A percentile compares a stretch with the other conserved stretches of the same genome.
These are phyloP conservation scores for Euclidium syriacum DNA, from an alignment of 345 rosid species.

Conservation along the genomic window DNA sequence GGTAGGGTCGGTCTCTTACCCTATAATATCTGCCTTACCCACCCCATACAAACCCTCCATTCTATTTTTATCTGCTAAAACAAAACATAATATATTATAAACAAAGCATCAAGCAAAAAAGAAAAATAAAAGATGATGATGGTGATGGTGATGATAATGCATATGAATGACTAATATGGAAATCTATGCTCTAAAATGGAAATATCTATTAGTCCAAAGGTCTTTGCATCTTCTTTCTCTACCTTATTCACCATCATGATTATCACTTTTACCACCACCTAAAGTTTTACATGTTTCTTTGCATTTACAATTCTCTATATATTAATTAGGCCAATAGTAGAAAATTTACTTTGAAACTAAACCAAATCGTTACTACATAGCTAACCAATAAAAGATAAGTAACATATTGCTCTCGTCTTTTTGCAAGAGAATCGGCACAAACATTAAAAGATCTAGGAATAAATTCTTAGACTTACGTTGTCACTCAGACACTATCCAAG, in stretches of 20 bases:
- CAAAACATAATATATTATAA: neutral
- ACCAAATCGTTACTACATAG: too few relatives aligned
- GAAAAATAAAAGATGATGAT: neutral
- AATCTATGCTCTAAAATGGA: conserved; percentile 20
- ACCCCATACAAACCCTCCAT: neutral
- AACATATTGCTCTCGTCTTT: too few relatives aligned
- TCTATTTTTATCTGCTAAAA: neutral
- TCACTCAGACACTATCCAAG: too few relatives aligned
- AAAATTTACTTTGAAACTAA: too few relatives aligned
- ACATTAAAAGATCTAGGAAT: too few relatives aligned
- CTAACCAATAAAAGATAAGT: too few relatives aligned
- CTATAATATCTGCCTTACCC: conserved; percentile 5
- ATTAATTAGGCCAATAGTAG: too few relatives aligned
- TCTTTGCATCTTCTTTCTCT: conserved; percentile 2
- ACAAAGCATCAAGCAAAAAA: neutral
- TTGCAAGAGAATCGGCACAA: too few relatives aligned
- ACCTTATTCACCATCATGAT: conserved; percentile 17
- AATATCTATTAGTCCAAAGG: conserved; percentile 28
- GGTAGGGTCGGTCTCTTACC: conserved; percentile 18
- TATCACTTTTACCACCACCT: conserved; percentile 8
- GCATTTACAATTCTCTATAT: too few relatives aligned
- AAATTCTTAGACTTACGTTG: too few relatives aligned
- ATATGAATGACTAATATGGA: conserved; percentile 27
- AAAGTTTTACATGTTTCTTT: neutral
- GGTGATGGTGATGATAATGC: neutral